Percentiles rank a stretch among this genome's conserved stretches.
Evolutionary conservation across 176 grass and related monocot genomes (phyloP).

Genomic region (Elaeis guineensis): DNA sequence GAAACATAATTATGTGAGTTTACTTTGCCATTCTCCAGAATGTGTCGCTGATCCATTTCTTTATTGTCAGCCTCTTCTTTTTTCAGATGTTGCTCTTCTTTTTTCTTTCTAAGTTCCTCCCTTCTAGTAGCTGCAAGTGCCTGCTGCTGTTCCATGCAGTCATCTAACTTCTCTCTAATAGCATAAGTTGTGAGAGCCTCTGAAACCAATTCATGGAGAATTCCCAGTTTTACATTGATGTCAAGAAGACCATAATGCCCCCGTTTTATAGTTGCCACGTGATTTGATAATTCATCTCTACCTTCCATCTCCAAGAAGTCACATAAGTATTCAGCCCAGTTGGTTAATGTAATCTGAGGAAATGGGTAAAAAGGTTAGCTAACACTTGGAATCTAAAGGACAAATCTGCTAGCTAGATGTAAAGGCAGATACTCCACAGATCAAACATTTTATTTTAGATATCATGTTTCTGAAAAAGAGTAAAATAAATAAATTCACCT

Average conservation of each 20-base stretch:
- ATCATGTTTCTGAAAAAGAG: conserved; percentile 6
- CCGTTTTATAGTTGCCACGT: conserved; percentile 54
- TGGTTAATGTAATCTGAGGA: conserved; percentile 52
- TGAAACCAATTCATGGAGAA: conserved; percentile 54
- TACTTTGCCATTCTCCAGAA: conserved; percentile 16
- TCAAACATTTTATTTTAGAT: too few relatives aligned
- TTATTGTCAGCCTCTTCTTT: conserved; percentile 32
- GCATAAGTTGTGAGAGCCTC: conserved; percentile 59
- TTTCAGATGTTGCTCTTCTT: conserved; percentile 28
- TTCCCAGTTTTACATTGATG: conserved; percentile 47
- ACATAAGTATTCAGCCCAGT: conserved; percentile 69
- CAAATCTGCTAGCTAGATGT: too few relatives aligned
- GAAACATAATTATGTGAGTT: background rate
- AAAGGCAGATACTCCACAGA: too few relatives aligned
- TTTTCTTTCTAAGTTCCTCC: conserved; percentile 51
- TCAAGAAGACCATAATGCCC: conserved; percentile 78
- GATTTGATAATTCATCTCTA: conserved; percentile 41
- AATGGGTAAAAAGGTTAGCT: background rate
- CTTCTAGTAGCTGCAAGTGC: conserved; percentile 48
- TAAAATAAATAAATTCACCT: conserved; percentile 33
- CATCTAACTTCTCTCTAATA: conserved; percentile 58
- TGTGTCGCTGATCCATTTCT: conserved; percentile 23
- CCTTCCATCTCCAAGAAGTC: conserved; percentile 62
- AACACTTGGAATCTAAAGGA: too few relatives aligned
- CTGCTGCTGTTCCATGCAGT: conserved; percentile 44